Base-by-base conservation (phyloP, 2,329 filamentous ascomycete species). In the Nothopassalora personata region DNA sequence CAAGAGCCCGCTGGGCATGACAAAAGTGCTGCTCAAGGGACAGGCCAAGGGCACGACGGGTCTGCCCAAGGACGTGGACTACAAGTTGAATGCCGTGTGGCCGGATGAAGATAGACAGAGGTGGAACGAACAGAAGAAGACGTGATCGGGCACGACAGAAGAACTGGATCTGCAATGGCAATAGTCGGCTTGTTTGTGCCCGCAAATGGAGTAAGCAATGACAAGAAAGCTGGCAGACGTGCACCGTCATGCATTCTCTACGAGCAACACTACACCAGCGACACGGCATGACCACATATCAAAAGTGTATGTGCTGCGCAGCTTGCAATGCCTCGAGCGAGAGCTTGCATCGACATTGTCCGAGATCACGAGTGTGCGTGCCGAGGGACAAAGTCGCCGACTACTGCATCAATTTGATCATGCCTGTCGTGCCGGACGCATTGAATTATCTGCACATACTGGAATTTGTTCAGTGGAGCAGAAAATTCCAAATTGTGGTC, bases 61-160 rank as follows among this genome's bases (percentile, higher is more conserved):
- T 11, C 33, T 58, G 56, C 19, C 31, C 6, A 46, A 49, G 10
- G 51, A 54, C 19, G 28, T 58, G 45, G 28, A 43, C n/a, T 52
- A 50, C 30, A 54, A 23, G 54, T 46, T 64, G 31, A 48, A 36
- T 55, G 59, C 34, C 1, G 43, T 27, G 7, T 64, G 62, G 62
- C 7, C 56, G 13, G 57, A 61, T 50, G 61, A 58, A 28, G 59
- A 61, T 59, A 60, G 30, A 50, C 13, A 55, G 53, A 59, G 54
- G 34, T 55, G 43, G 54, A 19, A 19, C n/a, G 48, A 31, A 3
- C 31, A 60, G 43, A 31, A 47, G 31, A 54, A 51, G 55, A 55
- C 23, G 23, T 23, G 23, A 23, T 23, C 23, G 23, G 23, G 23
- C 3, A 23, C 23, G 23, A 23, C 23, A 23, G 23, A 23, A 2